A percentile compares a stretch with the other conserved stretches of the same genome.
phyloP scores from a whole-genome alignment of 2,329 filamentous ascomycete species.

The Diplodia intermedia region DNA sequence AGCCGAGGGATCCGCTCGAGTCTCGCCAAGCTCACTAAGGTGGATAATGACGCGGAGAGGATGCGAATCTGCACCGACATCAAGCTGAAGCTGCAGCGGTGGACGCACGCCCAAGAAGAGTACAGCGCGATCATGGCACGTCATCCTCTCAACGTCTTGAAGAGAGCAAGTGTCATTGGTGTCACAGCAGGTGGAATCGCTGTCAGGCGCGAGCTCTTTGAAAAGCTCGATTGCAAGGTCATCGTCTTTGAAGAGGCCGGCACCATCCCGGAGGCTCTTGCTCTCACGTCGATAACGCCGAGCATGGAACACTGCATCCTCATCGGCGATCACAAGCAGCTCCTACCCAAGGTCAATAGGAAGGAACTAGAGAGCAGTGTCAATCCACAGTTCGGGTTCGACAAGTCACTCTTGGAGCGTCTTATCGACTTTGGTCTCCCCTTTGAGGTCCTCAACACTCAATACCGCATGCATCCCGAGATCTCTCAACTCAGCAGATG shows the following conservation, averaged over 20 bases:
- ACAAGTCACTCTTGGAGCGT: slow-evolving; percentile 68
- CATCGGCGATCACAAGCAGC: slow-evolving; percentile 69
- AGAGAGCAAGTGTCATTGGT: slow-evolving; percentile 62
- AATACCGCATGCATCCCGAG: slow-evolving; percentile 70
- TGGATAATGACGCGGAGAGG: not conserved
- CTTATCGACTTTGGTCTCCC: slow-evolving; percentile 47
- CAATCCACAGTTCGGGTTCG: slow-evolving; percentile 61
- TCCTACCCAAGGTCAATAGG: slow-evolving; percentile 64
- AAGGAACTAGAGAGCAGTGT: slow-evolving; percentile 60
- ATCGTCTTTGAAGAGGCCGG: slow-evolving; percentile 73
- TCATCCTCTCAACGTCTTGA: not conserved
- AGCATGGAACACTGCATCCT: slow-evolving; percentile 67
- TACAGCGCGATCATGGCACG: not conserved
- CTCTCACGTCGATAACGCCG: slow-evolving; percentile 65
- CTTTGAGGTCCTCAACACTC: slow-evolving; percentile 43
- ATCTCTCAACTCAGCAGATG: slow-evolving; percentile 65
- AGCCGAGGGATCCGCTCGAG: not conserved
- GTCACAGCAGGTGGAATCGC: slow-evolving; percentile 67
- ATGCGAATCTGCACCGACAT: not conserved
- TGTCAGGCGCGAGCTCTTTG: slow-evolving; percentile 59
- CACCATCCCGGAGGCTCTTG: slow-evolving; percentile 70
- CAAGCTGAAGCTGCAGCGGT: not conserved
- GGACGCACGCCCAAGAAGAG: not conserved
- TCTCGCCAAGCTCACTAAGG: not conserved
- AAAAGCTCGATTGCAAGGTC: slow-evolving; percentile 60